phyloP scores from a whole-genome alignment of 2,329 filamentous ascomycete species.

The Pseudophaeomoniella oleicola region DNA sequence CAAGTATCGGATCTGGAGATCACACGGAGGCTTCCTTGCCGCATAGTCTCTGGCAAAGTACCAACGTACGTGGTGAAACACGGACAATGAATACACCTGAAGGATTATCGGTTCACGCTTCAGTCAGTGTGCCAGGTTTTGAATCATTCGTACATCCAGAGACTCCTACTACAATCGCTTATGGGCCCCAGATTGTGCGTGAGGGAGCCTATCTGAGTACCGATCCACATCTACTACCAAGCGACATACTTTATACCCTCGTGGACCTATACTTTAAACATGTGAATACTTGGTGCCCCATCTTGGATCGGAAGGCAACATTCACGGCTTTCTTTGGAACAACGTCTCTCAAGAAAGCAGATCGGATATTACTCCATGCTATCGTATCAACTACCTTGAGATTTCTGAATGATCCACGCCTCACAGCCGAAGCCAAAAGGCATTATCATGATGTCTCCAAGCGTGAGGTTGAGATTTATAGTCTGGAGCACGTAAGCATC shows the following conservation, averaged over 20 bases:
- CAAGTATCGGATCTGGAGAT: background rate
- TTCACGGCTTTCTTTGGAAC: conserved; percentile 70
- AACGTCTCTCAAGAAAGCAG: conserved; percentile 54
- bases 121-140: background rate
- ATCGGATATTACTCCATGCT: conserved; percentile 69
- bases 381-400: conserved; percentile 80
- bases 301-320: conserved; percentile 72
- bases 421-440: conserved; percentile 57
- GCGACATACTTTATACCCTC: conserved; percentile 57
- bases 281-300: conserved; percentile 75
- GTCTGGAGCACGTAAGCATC: conserved; percentile 78
- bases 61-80: background rate
- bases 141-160: background rate
- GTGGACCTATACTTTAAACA: conserved; percentile 69
- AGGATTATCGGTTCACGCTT: background rate
- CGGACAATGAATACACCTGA: background rate
- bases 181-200: background rate
- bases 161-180: background rate
- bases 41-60: background rate
- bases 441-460: conserved; percentile 72
- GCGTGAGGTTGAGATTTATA: conserved; percentile 72
- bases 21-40: background rate
- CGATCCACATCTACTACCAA: conserved; percentile 46
- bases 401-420: conserved; percentile 62
- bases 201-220: background rate